A percentile compares a stretch with the other conserved stretches of the same genome.
Conservation (phyloP, 306 rosid genomes). For the Crotalaria pallida region DNA sequence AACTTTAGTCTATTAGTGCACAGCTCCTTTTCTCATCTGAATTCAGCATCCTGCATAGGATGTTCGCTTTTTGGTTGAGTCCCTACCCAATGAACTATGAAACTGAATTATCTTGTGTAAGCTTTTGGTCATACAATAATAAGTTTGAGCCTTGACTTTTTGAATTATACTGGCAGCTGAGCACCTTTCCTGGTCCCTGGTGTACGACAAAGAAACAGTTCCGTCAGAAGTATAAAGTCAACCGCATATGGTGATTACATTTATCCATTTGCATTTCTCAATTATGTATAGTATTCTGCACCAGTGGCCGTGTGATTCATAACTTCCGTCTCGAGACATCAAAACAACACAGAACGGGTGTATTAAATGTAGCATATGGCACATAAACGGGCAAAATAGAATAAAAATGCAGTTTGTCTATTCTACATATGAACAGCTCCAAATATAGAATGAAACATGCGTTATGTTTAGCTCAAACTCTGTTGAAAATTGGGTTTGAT, state of each 20-base stretch:
- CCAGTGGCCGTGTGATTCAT: neutral
- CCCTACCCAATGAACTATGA: neutral
- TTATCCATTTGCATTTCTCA: neutral
- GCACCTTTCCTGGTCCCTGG: constrained; percentile 73
- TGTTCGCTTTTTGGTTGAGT: neutral
- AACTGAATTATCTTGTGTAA: neutral
- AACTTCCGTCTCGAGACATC: neutral
- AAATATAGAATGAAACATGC: too few relatives aligned
- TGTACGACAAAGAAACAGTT: constrained; percentile 65
- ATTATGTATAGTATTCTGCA: neutral
- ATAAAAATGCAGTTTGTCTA: too few relatives aligned
- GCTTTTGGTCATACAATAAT: neutral
- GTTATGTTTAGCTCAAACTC: too few relatives aligned
- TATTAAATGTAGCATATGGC: neutral
- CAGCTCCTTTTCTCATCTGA: too few relatives aligned
- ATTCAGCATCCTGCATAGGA: neutral
- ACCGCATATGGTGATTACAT: constrained; percentile 42
- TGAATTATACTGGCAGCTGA: constrained; percentile 40
- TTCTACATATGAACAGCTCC: too few relatives aligned
- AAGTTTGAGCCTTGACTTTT: neutral
- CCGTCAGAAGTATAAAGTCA: constrained; percentile 44
- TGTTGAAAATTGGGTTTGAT: too few relatives aligned
- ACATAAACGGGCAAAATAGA: neutral
- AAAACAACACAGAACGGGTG: neutral
- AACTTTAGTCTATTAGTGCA: too few relatives aligned